Percentiles rank a stretch among this genome's conserved stretches.
These are phyloP conservation scores for Cucurbita pepo DNA, from an alignment of 306 rosid species.

Conservation along the genomic window DNA sequence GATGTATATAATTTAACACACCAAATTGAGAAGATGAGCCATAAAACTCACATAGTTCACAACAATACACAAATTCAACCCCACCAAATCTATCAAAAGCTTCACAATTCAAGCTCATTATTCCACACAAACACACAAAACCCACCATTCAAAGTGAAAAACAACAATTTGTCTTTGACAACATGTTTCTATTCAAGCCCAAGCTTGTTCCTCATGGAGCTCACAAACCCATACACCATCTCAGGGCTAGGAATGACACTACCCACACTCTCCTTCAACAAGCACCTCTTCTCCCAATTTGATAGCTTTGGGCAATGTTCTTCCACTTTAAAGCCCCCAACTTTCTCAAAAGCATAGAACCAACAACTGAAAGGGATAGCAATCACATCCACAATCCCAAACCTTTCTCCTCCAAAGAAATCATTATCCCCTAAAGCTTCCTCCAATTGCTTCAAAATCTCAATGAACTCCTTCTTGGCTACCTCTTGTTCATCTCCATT, in stretches of 20 bases:
- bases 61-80: not conserved
- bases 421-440: constrained; percentile 39
- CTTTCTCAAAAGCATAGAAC: constrained; percentile 44
- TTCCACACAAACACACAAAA: not conserved
- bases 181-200: constrained; percentile 17
- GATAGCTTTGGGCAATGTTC: constrained; percentile 44
- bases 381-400: constrained; percentile 46
- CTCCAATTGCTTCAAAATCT: constrained; percentile 37
- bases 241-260: constrained; percentile 35
- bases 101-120: not conserved
- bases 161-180: not conserved
- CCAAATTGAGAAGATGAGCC: too few species aligned
- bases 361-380: constrained; percentile 34
- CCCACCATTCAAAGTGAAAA: not conserved
- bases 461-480: constrained; percentile 40
- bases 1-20: too few species aligned
- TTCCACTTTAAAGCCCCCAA: constrained; percentile 43
- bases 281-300: constrained; percentile 42
- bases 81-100: not conserved
- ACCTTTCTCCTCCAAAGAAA: constrained; percentile 41
- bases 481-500: constrained; percentile 45
- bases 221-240: constrained; percentile 29
- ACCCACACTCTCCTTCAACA: constrained; percentile 24
- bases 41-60: not conserved
- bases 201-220: constrained; percentile 21